Evolutionary conservation across 1,139 yeast species (phyloP), one percentile per base, ranked within the genome.

Genomic region (Zygosaccharomyces sapae): DNA sequence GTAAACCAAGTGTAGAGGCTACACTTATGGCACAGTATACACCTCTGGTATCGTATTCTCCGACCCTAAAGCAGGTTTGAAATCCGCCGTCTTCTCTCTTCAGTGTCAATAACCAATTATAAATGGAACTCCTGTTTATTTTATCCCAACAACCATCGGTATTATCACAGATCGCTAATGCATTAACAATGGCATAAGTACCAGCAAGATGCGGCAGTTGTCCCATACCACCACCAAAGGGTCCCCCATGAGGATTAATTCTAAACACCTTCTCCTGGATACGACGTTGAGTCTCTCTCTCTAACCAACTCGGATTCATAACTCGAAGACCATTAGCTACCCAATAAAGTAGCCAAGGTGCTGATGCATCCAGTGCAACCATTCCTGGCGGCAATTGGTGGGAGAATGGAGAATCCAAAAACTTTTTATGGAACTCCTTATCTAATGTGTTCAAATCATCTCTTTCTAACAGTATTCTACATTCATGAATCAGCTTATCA

Each of bases 271-370:
- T 64, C 25, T 52, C 47, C 3, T 47, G 47, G 2, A 64, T 56
- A 12, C 53, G 44, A n/a, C 49, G 38, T 56, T 60, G 48, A 45
- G 46, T 43, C 10, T 56, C 46, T 50, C 66, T 57, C 8, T 53
- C 41, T 5, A 62, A 50, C 18, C 66, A 45, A 0, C 58, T 61
- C 3, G 51, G 62, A 0, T 72, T 73, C 19, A 82, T 53, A 2
- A 80, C 48, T 4, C 64, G 56, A 40, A 75, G 55, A 0, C 89
- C 73, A 62, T 88, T 89, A 36, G 78, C 59, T 2, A 84, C 68
- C 98, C 98, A 92, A 65, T 86, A 90, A 2, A 85, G 53, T 66
- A 92, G 70, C 98, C 98, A 94, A 0, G 96, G 83, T 53, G 86
- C 90, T 20, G 94, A 86, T 0, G 97, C 92, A 66, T 92, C 97